These are phyloP conservation scores for Setaria italica DNA, from an alignment of 202 grass and related monocot genomes.

Conservation along the genomic window DNA sequence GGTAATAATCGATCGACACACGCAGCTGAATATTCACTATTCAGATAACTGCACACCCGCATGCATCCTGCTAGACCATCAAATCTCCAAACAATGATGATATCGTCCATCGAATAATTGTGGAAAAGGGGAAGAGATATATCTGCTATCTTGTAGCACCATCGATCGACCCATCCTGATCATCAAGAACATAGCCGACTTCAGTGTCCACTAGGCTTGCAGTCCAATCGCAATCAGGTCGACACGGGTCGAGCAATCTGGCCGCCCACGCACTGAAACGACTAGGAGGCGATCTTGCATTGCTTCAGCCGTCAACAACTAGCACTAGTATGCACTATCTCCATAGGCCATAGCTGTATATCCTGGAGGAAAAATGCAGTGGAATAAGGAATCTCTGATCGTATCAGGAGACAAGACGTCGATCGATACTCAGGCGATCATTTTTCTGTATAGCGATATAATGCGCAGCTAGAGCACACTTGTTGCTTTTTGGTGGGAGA, in stretches of 20 bases:
- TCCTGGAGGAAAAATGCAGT: not conserved
- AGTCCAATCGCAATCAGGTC: not conserved
- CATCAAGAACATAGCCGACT: constrained; percentile 17
- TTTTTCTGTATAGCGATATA: not conserved
- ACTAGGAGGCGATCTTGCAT: not conserved
- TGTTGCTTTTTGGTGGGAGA: not conserved
- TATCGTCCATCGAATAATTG: constrained; percentile 7
- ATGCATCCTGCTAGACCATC: not conserved
- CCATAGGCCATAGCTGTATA: not conserved
- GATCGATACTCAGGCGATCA: not conserved
- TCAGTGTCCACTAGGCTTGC: constrained; percentile 29
- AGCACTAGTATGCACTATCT: not conserved
- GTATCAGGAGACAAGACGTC: constrained; percentile 48
- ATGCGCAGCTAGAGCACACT: not conserved
- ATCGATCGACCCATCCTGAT: not conserved
- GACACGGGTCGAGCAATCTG: not conserved
- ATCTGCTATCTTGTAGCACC: not conserved
- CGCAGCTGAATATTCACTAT: not conserved
- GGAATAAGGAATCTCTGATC: constrained; percentile 43
- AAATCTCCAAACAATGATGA: constrained; percentile 4
- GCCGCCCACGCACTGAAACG: constrained; percentile 1
- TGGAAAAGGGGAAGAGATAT: constrained; percentile 3
- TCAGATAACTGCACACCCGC: not conserved
- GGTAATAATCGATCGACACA: not conserved
- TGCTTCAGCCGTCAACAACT: constrained; percentile 18